phyloP scores from a whole-genome alignment of 331 rosid genomes.

The Pyracantha coccinea region DNA sequence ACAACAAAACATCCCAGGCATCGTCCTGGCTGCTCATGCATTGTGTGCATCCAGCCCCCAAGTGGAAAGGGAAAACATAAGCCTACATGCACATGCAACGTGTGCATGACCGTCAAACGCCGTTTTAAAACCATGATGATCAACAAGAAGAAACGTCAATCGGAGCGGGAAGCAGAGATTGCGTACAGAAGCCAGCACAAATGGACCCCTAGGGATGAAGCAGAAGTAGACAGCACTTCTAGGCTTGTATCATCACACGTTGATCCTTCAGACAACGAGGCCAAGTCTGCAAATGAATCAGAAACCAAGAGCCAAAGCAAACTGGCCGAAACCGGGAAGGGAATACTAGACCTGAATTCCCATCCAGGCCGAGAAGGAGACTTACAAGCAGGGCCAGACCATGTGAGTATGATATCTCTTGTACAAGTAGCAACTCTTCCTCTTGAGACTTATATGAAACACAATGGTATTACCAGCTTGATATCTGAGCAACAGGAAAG shows the following conservation, averaged over 20 bases:
- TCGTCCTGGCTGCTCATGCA: conserved; percentile 99
- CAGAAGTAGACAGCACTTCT: conserved; percentile 68
- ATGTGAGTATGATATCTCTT: conserved; percentile 68
- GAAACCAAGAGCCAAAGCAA: conserved; percentile 52
- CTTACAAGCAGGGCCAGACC: conserved; percentile 33
- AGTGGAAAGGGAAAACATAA: conserved; percentile 99
- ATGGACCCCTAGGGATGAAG: conserved; percentile 58
- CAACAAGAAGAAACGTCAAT: conserved; percentile 95
- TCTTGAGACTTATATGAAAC: conserved; percentile 66
- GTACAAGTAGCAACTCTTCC: conserved; percentile 86
- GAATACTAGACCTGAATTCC: conserved; percentile 68
- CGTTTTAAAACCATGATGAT: conserved; percentile 94
- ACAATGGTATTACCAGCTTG: conserved; percentile 85
- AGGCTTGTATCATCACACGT: conserved; percentile 48
- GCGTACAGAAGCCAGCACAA: conserved; percentile 67
- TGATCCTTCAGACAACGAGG: conserved; percentile 56
- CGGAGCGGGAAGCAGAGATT: conserved; percentile 95
- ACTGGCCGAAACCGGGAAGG: conserved; percentile 55
- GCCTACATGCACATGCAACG: conserved; percentile 89
- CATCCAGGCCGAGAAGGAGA: conserved; percentile 71
- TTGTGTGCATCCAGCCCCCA: conserved; percentile 99
- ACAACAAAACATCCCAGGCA: conserved; percentile 96
- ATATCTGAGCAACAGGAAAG: conserved; percentile 61
- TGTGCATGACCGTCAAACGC: conserved; percentile 95
- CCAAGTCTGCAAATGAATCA: conserved; percentile 49